phyloP scores from a whole-genome alignment of 2,329 filamentous ascomycete genomes.

The Pseudocercospora fuligena region DNA sequence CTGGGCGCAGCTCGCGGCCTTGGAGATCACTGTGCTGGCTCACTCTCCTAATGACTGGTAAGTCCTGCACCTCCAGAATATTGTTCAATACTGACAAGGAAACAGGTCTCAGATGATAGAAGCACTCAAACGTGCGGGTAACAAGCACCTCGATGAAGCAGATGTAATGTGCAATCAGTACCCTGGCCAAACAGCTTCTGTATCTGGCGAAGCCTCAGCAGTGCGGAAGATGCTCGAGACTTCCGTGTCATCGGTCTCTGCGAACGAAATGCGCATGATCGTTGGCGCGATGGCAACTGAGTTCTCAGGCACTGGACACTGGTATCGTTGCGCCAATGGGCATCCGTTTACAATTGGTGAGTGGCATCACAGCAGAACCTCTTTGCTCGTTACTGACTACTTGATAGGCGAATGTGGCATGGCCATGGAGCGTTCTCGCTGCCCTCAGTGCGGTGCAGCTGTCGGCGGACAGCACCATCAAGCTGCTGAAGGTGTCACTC shows the following conservation, averaged over 20 bases:
- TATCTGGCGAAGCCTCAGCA: slow-evolving; percentile 53
- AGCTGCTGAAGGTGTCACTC: slow-evolving; percentile 57
- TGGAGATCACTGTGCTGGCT: slow-evolving; percentile 44
- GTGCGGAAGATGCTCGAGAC: slow-evolving; percentile 52
- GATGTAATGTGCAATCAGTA: slow-evolving; percentile 35
- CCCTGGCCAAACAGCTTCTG: slow-evolving; percentile 35
- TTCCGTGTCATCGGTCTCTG: slow-evolving; percentile 46
- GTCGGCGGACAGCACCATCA: slow-evolving; percentile 62
- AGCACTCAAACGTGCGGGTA: slow-evolving; percentile 25
- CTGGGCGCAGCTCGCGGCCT: slow-evolving; percentile 53
- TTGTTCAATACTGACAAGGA: not conserved
- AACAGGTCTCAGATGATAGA: slow-evolving; percentile 7
- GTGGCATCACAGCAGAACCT: not conserved
- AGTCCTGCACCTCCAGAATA: not conserved
- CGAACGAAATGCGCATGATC: slow-evolving; percentile 57
- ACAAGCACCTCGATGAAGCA: slow-evolving; percentile 35
- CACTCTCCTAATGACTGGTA: not conserved
- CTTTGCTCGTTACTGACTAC: not conserved
- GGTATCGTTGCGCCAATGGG: slow-evolving; percentile 64
- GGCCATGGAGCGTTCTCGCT: slow-evolving; percentile 65
- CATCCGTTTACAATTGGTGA: slow-evolving; percentile 51
- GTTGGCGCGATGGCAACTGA: slow-evolving; percentile 56
- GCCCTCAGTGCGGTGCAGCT: slow-evolving; percentile 64
- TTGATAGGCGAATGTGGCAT: slow-evolving; percentile 50
- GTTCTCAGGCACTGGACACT: slow-evolving; percentile 54